phyloP scores from a whole-genome alignment of 2,329 filamentous ascomycete species.

The Paecilomyces sp. region DNA sequence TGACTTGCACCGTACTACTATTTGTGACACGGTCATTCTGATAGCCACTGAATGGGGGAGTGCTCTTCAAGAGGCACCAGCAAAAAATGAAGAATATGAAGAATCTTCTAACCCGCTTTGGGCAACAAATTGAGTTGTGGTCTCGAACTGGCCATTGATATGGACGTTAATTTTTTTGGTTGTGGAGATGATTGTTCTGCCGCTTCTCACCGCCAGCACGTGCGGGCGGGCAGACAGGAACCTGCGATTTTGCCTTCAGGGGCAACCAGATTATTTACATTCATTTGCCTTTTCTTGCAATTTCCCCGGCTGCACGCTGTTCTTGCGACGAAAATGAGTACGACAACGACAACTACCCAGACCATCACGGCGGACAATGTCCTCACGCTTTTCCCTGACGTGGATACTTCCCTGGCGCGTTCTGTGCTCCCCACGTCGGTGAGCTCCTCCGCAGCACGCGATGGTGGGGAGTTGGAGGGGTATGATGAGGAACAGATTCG shows the following conservation, averaged over 20 bases:
- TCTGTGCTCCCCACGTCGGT: slow-evolving; percentile 39
- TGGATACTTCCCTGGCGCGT: slow-evolving; percentile 54
- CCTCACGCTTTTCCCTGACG: slow-evolving; percentile 79
- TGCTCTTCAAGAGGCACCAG: not conserved
- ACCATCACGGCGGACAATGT: slow-evolving; percentile 81
- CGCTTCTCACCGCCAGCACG: not conserved
- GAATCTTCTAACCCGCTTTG: not conserved
- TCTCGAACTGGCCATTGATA: not conserved
- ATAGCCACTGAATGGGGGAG: not conserved
- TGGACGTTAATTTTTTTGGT: not conserved
- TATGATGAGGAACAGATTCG: slow-evolving; percentile 98
- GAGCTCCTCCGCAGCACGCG: slow-evolving; percentile 35
- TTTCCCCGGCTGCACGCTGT: not conserved
- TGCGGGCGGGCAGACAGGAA: not conserved
- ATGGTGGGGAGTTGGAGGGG: slow-evolving; percentile 67
- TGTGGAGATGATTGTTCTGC: not conserved
- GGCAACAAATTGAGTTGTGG: no score
- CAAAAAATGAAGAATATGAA: not conserved
- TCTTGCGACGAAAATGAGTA: slow-evolving; percentile 23
- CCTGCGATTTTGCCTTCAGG: not conserved
- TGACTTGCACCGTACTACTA: not conserved
- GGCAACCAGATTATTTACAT: not conserved
- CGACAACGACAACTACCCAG: slow-evolving; percentile 47
- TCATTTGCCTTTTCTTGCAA: not conserved
- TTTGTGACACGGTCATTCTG: not conserved